Evolutionary conservation across 2,329 filamentous ascomycete species (phyloP).

Genomic region (Neocatenulostroma microsporum): DNA sequence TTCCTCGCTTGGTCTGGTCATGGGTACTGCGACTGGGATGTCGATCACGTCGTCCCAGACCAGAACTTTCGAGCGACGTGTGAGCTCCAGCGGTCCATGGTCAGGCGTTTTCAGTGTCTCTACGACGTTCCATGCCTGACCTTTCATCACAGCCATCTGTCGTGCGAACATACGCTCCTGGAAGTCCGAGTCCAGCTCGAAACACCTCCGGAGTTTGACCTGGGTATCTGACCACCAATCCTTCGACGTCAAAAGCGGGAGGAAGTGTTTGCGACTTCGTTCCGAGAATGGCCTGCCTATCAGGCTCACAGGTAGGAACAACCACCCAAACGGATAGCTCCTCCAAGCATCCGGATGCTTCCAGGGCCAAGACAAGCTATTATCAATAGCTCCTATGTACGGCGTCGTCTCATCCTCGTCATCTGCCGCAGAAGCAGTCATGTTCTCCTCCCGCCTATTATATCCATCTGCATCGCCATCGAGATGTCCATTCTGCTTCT

Average conservation of each 20-base stretch:
- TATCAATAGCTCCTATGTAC: constrained; percentile 88
- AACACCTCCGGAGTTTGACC: constrained; percentile 73
- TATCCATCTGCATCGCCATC: constrained; percentile 30
- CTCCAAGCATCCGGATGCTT: constrained; percentile 90
- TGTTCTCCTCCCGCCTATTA: constrained; percentile 60
- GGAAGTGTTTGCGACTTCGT: constrained; percentile 85
- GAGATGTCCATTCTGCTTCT: constrained; percentile 28
- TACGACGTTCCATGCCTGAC: constrained; percentile 98
- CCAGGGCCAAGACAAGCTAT: constrained; percentile 97
- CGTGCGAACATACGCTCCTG: constrained; percentile 98
- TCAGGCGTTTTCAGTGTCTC: constrained; percentile 90
- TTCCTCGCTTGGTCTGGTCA: constrained; percentile 78
- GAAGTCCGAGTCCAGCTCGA: constrained; percentile 89
- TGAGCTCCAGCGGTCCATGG: constrained; percentile 88
- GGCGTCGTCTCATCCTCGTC: constrained; percentile 30
- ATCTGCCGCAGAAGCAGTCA: constrained; percentile 54
- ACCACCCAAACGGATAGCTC: constrained; percentile 96
- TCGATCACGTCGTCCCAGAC: constrained; percentile 98
- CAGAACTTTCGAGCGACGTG: constrained; percentile 79
- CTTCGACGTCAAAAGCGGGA: constrained; percentile 90
- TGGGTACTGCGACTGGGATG: constrained; percentile 85
- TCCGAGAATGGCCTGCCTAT: constrained; percentile 96
- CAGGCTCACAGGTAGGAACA: constrained; percentile 91
- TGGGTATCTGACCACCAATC: constrained; percentile 97
- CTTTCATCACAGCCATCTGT: constrained; percentile 98